Base-by-base conservation (phyloP, 192 early-diverging fungal genomes). In the Lobosporangium transversale region DNA sequence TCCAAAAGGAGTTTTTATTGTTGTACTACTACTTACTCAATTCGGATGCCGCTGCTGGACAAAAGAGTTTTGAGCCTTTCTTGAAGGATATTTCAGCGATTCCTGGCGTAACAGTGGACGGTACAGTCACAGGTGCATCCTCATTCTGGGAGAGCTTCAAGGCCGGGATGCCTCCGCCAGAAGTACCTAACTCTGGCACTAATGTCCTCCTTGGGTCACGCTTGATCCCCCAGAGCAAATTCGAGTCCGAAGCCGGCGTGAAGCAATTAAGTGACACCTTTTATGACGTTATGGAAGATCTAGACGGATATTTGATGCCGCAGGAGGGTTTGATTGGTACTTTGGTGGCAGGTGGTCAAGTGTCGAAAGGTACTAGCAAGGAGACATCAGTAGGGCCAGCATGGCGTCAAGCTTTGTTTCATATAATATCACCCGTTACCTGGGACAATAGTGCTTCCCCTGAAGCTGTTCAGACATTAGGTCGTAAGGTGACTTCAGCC, bases 341-440 rank as follows among this genome's bases (percentile, higher is more conserved):
- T 18, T 75, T 80, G 21, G 63, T 80, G 14, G 62, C 54, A 15
- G 65, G 81, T n/a, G 43, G 66, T 18, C 21, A 56, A 49, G 58
- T 79, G 15, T 15, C 42, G 55, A 33, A 62, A 31, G 79, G 62
- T 26, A 42, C 26, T 24, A 27, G 56, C 8, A 26, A 36, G 4
- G 63, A 70, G 0, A 66, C 59, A 0, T 69, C 69, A 4, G 52
- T 70, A 1, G 20, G 65, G 12, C 82, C 82, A 5, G 76, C 76
- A 20, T 85, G 82, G 82, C 59, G 81, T 12, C 27, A 75, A 0
- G 60, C 79, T 4, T 55, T 81, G 56, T 12, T 74, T 40, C 62
- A 49, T 33, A 26, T 66, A 7, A 30, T 68, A 9, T 37, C 12
- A 3, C 14, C 17, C 4, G 33, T 42, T n/a, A 33, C 5, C 12